Base-by-base conservation (phyloP, 176 grass and related monocot species). In the Rhynchospora tenuis region DNA sequence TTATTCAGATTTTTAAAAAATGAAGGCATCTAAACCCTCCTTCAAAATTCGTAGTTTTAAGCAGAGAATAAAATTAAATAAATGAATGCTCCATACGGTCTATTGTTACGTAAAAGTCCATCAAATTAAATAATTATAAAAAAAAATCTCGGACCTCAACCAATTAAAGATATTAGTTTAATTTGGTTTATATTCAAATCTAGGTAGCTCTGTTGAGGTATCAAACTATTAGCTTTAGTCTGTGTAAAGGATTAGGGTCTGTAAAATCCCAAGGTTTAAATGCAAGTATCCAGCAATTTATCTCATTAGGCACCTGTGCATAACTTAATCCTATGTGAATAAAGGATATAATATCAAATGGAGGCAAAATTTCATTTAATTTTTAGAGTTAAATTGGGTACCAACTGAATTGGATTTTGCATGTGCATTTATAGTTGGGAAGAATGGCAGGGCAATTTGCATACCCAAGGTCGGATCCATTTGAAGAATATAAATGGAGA, bases 381-480 rank as follows among this genome's bases (percentile, higher is more conserved):
- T n/a, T n/a, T n/a, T n/a, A 69, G 43, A n/a, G 9, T 43, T 10
- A 42, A 1, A 7, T 19, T 19, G 14, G 42, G 31, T 20, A 24
- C 59, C 29, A 67, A 15, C 46, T 55, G 72, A 47, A 52, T 28
- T 29, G 48, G 22, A 76, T 76, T 76, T 54, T 76, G 23, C 23
- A 16, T 56, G 29, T 13, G 51, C 10, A 66, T 63, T n/a, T 84
- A 42, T 86, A 97, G 94, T 92, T 97, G 24, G 92, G 94, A 83
- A 88, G 94, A 72, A 97, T 97, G 94, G 94, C 94, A 4, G 90
- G 92, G 17, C 94, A 97, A 56, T 97, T 97, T 86, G 94, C 94
- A 68, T 94, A 97, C 59, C 94, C 94, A 27, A 90, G 94, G 42
- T 97, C 94, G 9, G 92, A 94, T 51, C 15, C 59, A 17, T 89